Evolutionary conservation across 345 rosid genomes (phyloP).

Genomic region (Sonneratia caseolaris): DNA sequence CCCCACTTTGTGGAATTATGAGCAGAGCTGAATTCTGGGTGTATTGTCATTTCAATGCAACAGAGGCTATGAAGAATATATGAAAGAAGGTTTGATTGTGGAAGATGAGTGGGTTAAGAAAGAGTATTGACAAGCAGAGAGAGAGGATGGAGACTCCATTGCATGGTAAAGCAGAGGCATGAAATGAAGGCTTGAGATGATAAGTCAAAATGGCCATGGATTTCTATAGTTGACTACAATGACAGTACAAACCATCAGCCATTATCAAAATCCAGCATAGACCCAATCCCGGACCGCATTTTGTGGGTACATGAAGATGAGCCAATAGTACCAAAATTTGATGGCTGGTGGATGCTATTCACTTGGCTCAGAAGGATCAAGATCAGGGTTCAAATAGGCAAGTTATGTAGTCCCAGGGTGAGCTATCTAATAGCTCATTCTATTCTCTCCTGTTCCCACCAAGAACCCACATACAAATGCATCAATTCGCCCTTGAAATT

Average conservation of each 20-base stretch:
- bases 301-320: neutral
- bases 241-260: neutral
- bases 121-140: constrained; percentile 2
- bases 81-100: neutral
- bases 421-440: neutral
- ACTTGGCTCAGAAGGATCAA: neutral
- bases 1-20: neutral
- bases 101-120: neutral
- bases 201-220: constrained; percentile 31
- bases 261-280: neutral
- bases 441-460: neutral
- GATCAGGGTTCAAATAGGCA: neutral
- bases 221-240: constrained; percentile 22
- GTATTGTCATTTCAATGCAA: neutral
- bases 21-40: neutral
- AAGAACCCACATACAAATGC: neutral
- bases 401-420: neutral
- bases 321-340: neutral
- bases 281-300: neutral
- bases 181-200: constrained; percentile 16
- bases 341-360: neutral
- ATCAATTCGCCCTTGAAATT: neutral
- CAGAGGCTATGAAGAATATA: neutral
- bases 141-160: constrained; percentile 2
- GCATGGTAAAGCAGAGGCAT: constrained; percentile 38